These are phyloP conservation scores for Penicillium simplicissimum DNA, from an alignment of 495 filamentous ascomycete genomes.

Conservation along the genomic window DNA sequence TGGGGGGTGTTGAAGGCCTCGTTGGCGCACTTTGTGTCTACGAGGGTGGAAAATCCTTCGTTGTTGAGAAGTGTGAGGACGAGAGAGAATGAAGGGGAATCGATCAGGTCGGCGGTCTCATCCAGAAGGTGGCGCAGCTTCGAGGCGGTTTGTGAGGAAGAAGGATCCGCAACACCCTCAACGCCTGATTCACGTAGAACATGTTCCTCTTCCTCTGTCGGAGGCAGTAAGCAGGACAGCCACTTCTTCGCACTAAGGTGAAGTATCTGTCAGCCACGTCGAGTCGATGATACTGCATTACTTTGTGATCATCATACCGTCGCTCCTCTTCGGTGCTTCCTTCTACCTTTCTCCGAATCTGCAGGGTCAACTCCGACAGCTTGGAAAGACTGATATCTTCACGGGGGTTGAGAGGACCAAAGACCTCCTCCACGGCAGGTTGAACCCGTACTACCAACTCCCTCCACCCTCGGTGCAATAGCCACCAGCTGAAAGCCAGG, in stretches of 20 bases:
- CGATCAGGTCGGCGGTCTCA: slow-evolving; percentile 93
- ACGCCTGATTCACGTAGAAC: slow-evolving; percentile 85
- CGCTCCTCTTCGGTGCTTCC: slow-evolving; percentile 65
- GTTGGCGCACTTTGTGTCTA: slow-evolving; percentile 74
- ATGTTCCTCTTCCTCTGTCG: slow-evolving; percentile 69
- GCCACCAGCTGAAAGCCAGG: slow-evolving; percentile 96
- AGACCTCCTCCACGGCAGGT: slow-evolving; percentile 78
- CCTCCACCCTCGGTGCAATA: slow-evolving; percentile 88
- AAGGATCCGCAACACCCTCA: slow-evolving; percentile 51
- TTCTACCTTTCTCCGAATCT: slow-evolving; percentile 83
- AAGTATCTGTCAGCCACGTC: background rate
- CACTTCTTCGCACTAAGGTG: slow-evolving; percentile 55
- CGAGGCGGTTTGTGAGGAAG: slow-evolving; percentile 46
- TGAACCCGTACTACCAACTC: slow-evolving; percentile 77
- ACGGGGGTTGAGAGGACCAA: slow-evolving; percentile 80
- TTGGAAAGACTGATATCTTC: slow-evolving; percentile 79
- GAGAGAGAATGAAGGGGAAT: slow-evolving; percentile 83
- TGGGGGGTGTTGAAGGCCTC: slow-evolving; percentile 70
- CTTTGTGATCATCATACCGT: slow-evolving; percentile 46
- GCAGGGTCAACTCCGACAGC: slow-evolving; percentile 73
- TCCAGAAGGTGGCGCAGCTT: slow-evolving; percentile 85
- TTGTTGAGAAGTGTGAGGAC: slow-evolving; percentile 86
- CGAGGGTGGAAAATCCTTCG: slow-evolving; percentile 75
- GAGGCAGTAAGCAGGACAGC: slow-evolving; percentile 83
- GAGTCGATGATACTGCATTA: too few species aligned